phyloP scores from a whole-genome alignment of 1,284 basidiomycete species.

The Ceratobasidium sp. region DNA sequence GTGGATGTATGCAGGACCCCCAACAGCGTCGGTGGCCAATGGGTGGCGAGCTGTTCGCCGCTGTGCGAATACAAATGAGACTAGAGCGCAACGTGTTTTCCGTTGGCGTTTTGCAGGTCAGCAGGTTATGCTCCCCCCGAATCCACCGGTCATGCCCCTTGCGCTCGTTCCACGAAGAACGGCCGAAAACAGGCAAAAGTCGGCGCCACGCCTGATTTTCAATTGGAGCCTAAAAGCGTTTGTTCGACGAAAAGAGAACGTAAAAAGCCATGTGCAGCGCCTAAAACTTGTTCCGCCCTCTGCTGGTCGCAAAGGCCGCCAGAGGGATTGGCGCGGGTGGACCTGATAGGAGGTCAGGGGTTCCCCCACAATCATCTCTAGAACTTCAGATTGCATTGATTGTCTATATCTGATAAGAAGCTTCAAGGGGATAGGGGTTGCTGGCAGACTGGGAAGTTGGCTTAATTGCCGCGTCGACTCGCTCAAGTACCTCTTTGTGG shows the following conservation, averaged over 20 bases:
- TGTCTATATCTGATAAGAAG: neutral
- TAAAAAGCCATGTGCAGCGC: neutral
- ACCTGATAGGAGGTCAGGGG: slow-evolving; percentile 35
- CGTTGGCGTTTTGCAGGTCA: neutral
- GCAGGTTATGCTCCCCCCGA: neutral
- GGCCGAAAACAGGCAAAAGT: neutral
- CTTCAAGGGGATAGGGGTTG: neutral
- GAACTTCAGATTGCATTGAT: neutral
- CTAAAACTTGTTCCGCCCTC: neutral
- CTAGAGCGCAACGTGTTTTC: slow-evolving; percentile 36
- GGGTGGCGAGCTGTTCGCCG: neutral
- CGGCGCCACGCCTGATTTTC: slow-evolving; percentile 24
- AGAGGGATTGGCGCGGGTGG: slow-evolving; percentile 20
- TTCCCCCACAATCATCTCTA: slow-evolving; percentile 4
- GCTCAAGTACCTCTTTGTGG: neutral
- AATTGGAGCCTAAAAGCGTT: neutral
- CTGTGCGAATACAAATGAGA: neutral
- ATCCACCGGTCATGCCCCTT: neutral
- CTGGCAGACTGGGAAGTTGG: neutral
- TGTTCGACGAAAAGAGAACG: slow-evolving; percentile 10
- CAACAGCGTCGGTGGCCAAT: slow-evolving; percentile 12
- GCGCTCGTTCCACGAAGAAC: slow-evolving; percentile 1
- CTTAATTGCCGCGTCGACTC: neutral
- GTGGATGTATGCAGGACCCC: slow-evolving; percentile 27
- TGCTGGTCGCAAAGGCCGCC: neutral